Evolutionary conservation across 2,329 filamentous ascomycete species (phyloP).

Genomic region (Colletotrichum magnum): DNA sequence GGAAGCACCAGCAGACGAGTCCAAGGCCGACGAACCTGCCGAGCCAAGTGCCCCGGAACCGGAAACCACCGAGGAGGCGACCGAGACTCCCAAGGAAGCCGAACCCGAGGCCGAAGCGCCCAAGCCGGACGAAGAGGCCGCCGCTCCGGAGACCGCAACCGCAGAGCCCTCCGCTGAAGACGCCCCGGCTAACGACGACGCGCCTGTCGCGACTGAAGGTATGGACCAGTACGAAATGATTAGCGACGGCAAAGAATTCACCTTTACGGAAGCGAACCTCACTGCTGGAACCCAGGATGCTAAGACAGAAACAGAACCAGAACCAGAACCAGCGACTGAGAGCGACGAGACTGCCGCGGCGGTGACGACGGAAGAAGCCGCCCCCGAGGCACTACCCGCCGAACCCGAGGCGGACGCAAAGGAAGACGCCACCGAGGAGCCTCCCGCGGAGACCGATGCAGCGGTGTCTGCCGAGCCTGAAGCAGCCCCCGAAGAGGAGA

Average conservation of each 20-base stretch:
- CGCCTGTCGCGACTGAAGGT: constrained; percentile 31
- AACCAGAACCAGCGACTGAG: constrained; percentile 19
- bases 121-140: background rate
- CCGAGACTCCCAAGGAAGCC: constrained; percentile 3
- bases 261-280: constrained; percentile 14
- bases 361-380: background rate
- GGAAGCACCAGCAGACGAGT: background rate
- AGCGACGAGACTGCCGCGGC: constrained; percentile 15
- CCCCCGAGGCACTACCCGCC: background rate
- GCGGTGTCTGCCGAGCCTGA: constrained; percentile 1
- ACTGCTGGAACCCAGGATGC: constrained; percentile 17
- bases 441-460: no score
- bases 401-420: constrained; percentile 2
- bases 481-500: background rate
- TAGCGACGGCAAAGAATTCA: constrained; percentile 37
- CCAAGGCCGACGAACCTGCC: background rate
- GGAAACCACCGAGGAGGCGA: background rate
- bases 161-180: background rate
- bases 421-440: background rate
- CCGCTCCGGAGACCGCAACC: background rate
- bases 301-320: constrained; percentile 32
- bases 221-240: constrained; percentile 37
- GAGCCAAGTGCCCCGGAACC: background rate
- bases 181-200: constrained; percentile 3
- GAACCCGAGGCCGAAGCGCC: background rate